phyloP scores from a whole-genome alignment of 2,329 filamentous ascomycete genomes.

The Alternaria arbusti region DNA sequence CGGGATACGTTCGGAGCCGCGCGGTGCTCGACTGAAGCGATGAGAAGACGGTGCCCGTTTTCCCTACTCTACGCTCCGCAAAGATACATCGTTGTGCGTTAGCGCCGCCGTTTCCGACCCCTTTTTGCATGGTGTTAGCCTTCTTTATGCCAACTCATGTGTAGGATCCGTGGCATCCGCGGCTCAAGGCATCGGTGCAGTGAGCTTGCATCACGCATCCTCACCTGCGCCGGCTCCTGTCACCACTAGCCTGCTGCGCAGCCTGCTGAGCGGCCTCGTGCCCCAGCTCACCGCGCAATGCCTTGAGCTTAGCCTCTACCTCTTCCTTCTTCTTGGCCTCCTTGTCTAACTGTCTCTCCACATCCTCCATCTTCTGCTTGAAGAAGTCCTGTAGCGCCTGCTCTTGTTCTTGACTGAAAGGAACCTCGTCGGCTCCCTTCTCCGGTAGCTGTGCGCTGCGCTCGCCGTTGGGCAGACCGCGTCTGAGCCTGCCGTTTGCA shows the following conservation, averaged over 20 bases:
- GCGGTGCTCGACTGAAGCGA: background rate
- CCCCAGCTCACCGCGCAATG: conserved; percentile 38
- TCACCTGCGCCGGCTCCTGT: conserved; percentile 45
- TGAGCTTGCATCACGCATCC: background rate
- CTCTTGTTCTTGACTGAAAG: conserved; percentile 47
- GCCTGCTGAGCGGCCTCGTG: conserved; percentile 47
- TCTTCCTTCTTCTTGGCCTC: conserved; percentile 41
- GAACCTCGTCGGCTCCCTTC: conserved; percentile 41
- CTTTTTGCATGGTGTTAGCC: background rate
- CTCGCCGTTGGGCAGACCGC: conserved; percentile 46
- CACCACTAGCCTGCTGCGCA: conserved; percentile 47
- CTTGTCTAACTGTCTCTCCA: conserved; percentile 42
- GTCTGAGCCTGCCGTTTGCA: conserved; percentile 41
- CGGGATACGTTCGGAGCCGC: background rate
- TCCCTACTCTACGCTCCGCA: background rate
- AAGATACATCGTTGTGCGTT: background rate
- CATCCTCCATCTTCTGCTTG: conserved; percentile 39
- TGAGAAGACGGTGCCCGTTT: background rate
- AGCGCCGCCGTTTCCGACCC: background rate
- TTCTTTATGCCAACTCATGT: background rate
- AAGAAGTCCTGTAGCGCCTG: conserved; percentile 38
- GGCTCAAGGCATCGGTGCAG: background rate
- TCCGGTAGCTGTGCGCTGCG: conserved; percentile 45
- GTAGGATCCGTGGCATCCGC: background rate
- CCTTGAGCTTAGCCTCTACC: conserved; percentile 40